These are phyloP conservation scores for Colletotrichum spinosum DNA, from an alignment of 2,329 filamentous ascomycete genomes.

Conservation along the genomic window DNA sequence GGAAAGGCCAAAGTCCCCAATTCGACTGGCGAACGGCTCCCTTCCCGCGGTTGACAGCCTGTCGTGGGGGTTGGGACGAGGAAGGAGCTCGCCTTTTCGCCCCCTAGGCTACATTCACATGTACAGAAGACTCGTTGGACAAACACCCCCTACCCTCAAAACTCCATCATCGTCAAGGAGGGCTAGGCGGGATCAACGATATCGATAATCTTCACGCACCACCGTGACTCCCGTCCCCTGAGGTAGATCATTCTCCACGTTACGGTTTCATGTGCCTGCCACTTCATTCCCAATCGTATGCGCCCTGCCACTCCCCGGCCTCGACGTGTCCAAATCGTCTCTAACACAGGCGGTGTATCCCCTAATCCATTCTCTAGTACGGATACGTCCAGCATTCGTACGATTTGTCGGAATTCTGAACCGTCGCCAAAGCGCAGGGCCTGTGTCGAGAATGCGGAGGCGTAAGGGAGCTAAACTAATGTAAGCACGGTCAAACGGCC, in stretches of 20 bases:
- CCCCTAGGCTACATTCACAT: neutral
- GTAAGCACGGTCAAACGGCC: conserved; percentile 27
- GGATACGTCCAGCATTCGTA: neutral
- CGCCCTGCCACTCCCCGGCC: conserved; percentile 10
- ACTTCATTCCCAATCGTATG: conserved; percentile 33
- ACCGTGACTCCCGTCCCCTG: conserved; percentile 26
- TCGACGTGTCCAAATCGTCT: conserved; percentile 18
- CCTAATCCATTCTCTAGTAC: conserved; percentile 7
- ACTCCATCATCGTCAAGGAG: conserved; percentile 1
- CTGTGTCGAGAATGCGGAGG: conserved; percentile 25
- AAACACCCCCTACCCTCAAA: conserved; percentile 3
- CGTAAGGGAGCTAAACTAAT: conserved; percentile 4
- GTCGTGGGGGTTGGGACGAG: conserved; percentile 14
- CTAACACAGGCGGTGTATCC: neutral
- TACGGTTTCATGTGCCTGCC: conserved; percentile 28
- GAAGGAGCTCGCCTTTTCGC: conserved; percentile 16
- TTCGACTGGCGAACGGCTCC: conserved; percentile 30
- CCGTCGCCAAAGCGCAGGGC: conserved; percentile 27
- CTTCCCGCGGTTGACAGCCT: conserved; percentile 32
- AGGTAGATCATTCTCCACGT: conserved; percentile 35
- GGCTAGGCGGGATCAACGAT: neutral
- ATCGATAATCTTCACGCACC: conserved; percentile 13
- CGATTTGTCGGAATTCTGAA: conserved; percentile 9
- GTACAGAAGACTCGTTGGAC: neutral
- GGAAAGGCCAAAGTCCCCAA: conserved; percentile 22